Conservation (phyloP, 73 alveolate species). For the Blepharisma stoltei region DNA sequence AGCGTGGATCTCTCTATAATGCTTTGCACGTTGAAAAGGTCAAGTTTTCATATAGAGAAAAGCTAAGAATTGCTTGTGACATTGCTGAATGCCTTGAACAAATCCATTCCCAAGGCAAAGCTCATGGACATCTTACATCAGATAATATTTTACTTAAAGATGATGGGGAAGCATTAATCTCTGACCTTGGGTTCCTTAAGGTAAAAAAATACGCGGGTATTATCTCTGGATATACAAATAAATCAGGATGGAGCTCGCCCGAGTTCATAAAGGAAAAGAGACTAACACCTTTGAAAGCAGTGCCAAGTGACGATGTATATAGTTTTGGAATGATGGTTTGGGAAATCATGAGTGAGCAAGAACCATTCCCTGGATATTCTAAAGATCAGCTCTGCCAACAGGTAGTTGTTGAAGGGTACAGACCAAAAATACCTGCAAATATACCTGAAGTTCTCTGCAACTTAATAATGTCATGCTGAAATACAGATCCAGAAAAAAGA, state of each 20-base stretch:
- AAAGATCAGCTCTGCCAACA: neutral
- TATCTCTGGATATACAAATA: slow-evolving; percentile 22
- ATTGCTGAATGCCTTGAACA: neutral
- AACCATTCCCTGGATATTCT: slow-evolving; percentile 34
- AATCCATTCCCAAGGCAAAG: slow-evolving; percentile 25
- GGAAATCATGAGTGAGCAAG: slow-evolving; percentile 36
- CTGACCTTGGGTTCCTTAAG: slow-evolving; percentile 21
- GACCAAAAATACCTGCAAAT: slow-evolving; percentile 22
- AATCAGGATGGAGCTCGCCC: slow-evolving; percentile 34
- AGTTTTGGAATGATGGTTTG: slow-evolving; percentile 40
- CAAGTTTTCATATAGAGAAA: slow-evolving; percentile 6
- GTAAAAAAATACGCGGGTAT: slow-evolving; percentile 23
- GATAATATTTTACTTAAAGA: slow-evolving; percentile 31
- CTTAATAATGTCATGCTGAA: slow-evolving; percentile 23
- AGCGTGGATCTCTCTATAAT: neutral
- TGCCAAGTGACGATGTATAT: slow-evolving; percentile 24
- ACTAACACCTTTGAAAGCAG: neutral
- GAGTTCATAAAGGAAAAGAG: slow-evolving; percentile 22
- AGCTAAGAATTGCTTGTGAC: slow-evolving; percentile 14
- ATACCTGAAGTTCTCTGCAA: slow-evolving; percentile 15
- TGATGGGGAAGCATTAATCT: neutral
- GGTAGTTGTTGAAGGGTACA: slow-evolving; percentile 8
- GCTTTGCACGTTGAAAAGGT: slow-evolving; percentile 8
- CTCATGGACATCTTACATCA: slow-evolving; percentile 39
- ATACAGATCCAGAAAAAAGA: slow-evolving; percentile 29